phyloP scores from a whole-genome alignment of 305 asterid genomes.

The Ilex paraguariensis region DNA sequence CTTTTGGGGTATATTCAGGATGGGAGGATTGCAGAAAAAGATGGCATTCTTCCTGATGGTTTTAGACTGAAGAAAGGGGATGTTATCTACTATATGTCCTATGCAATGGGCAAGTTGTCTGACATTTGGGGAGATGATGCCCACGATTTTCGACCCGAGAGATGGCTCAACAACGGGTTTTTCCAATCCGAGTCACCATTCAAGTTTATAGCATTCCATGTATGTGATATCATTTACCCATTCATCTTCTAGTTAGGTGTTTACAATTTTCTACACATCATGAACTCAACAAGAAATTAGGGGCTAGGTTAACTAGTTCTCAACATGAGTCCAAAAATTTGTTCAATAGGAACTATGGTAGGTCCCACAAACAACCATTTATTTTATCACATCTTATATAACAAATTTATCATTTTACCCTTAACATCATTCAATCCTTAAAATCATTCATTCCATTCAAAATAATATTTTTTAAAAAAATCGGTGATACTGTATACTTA shows the following conservation, averaged over 20 bases:
- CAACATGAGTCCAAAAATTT: too few relatives aligned
- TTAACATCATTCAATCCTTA: too few relatives aligned
- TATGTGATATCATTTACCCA: slow-evolving; percentile 15
- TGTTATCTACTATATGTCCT: slow-evolving; percentile 48
- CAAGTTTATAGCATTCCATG: slow-evolving; percentile 68
- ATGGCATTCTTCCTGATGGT: slow-evolving; percentile 28
- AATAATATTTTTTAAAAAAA: too few relatives aligned
- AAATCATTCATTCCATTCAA: too few relatives aligned
- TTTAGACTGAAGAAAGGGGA: slow-evolving; percentile 3
- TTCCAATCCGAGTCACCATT: slow-evolving; percentile 68
- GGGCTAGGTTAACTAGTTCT: too few relatives aligned
- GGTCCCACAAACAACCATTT: too few relatives aligned
- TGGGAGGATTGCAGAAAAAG: slow-evolving; percentile 59
- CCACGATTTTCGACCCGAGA: slow-evolving; percentile 55
- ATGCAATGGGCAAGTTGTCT: slow-evolving; percentile 74
- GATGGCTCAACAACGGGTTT: slow-evolving; percentile 64
- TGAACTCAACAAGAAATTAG: too few relatives aligned
- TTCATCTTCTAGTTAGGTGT: not conserved
- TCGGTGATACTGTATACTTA: too few relatives aligned
- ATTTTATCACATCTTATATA: too few relatives aligned
- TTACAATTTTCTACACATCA: too few relatives aligned
- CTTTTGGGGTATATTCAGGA: slow-evolving; percentile 30
- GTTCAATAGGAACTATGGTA: too few relatives aligned
- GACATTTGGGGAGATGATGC: slow-evolving; percentile 72
- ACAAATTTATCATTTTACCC: too few relatives aligned